phyloP scores from a whole-genome alignment of 169 alveolate species.

The Eimeria tenella region DNA sequence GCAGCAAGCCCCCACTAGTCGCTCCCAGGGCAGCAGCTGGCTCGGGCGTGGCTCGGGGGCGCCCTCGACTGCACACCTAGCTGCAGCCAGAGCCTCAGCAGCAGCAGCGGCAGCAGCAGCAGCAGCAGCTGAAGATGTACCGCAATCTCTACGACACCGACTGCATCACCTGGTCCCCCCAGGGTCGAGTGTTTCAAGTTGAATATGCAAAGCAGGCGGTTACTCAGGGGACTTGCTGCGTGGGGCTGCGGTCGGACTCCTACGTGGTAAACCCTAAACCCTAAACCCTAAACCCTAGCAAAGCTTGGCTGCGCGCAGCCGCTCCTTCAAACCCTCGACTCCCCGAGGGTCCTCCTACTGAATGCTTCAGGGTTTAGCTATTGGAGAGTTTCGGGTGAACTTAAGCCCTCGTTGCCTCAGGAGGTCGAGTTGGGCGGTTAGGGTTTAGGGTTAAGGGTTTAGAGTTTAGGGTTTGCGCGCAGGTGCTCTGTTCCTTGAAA shows the following conservation, averaged over 20 bases:
- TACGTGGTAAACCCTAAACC: conserved; percentile 74
- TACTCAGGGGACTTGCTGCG: conserved; percentile 81
- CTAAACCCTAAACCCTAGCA: conserved; percentile 26
- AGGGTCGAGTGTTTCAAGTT: conserved; percentile 81
- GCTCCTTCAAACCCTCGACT: neutral
- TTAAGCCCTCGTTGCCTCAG: too few relatives aligned
- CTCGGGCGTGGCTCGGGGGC: too few relatives aligned
- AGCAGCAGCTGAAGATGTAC: conserved; percentile 77
- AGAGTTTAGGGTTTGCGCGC: neutral
- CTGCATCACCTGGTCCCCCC: conserved; percentile 82
- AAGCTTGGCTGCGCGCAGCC: too few relatives aligned
- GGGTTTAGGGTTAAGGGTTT: conserved; percentile 51
- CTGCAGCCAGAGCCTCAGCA: neutral
- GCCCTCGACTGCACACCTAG: too few relatives aligned
- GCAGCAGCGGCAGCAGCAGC: conserved; percentile 60
- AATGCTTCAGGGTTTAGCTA: too few relatives aligned
- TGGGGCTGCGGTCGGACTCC: conserved; percentile 77
- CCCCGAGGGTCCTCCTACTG: too few relatives aligned
- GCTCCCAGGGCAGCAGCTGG: conserved; percentile 44
- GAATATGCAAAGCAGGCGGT: conserved; percentile 81
- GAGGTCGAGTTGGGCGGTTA: neutral
- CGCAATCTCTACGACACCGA: conserved; percentile 80
- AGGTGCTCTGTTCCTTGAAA: conserved; percentile 92
- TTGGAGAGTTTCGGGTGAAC: too few relatives aligned
- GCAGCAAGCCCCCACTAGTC: conserved; percentile 39